These are phyloP conservation scores for Backusella luteola DNA, from an alignment of 192 early-diverging fungal genomes.

Conservation along the genomic window DNA sequence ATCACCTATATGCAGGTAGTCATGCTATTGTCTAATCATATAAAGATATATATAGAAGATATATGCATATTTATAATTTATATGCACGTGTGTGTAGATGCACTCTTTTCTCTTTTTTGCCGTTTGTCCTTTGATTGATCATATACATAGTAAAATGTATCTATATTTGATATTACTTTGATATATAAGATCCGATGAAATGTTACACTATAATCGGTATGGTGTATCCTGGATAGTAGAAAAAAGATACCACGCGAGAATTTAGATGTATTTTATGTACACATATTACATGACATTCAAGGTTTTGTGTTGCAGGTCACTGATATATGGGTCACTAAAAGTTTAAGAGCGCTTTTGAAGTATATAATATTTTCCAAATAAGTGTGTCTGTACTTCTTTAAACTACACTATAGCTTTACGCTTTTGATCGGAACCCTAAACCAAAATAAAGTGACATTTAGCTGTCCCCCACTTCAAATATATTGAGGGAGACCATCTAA, in stretches of 20 bases:
- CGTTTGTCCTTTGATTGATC: neutral
- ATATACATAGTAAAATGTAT: neutral
- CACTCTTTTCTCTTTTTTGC: neutral
- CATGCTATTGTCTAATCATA: neutral
- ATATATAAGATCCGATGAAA: neutral
- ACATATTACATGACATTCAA: neutral
- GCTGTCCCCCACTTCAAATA: neutral
- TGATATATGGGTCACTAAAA: neutral
- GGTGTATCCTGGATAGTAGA: neutral
- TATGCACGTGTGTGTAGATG: neutral
- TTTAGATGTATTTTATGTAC: neutral
- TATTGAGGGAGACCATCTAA: neutral
- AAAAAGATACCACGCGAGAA: neutral
- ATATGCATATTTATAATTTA: too few species aligned
- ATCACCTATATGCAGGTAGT: neutral
- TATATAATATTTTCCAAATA: neutral
- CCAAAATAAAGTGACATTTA: neutral
- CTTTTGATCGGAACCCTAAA: neutral
- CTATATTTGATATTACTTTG: neutral
- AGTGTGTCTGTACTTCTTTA: neutral
- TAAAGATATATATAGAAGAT: too few species aligned
- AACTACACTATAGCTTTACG: neutral
- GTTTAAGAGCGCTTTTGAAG: neutral
- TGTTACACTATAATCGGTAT: constrained; percentile 1
- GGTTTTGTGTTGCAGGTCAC: neutral